Evolutionary conservation across 1,139 yeast genomes (phyloP).

Genomic region (Hyphopichia burtonii): DNA sequence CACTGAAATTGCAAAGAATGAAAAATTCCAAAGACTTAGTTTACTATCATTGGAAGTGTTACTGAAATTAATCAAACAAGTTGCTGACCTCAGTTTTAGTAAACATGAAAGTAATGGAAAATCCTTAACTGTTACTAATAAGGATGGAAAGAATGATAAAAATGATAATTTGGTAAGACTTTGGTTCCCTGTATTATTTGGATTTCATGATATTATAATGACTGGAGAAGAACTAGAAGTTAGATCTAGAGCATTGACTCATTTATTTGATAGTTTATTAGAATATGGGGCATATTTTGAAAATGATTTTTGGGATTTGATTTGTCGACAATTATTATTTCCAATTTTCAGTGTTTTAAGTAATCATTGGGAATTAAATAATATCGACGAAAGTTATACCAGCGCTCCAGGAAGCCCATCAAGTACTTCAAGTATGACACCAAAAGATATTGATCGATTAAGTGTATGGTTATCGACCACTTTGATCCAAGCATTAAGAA

Average conservation of each 20-base stretch:
- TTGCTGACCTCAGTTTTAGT: slow-evolving; percentile 43
- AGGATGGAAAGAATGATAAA: slow-evolving; percentile 13
- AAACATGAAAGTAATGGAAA: slow-evolving; percentile 9
- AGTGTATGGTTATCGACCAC: slow-evolving; percentile 97
- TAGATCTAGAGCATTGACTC: slow-evolving; percentile 81
- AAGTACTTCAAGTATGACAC: slow-evolving; percentile 7
- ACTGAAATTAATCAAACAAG: slow-evolving; percentile 58
- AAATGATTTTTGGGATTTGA: slow-evolving; percentile 74
- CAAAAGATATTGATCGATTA: slow-evolving; percentile 66
- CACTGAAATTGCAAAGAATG: slow-evolving; percentile 81
- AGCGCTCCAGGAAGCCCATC: slow-evolving; percentile 3
- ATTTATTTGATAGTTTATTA: slow-evolving; percentile 76
- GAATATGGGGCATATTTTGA: slow-evolving; percentile 79
- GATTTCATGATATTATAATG: slow-evolving; percentile 88
- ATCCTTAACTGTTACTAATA: slow-evolving; percentile 6
- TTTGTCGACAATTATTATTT: slow-evolving; percentile 76
- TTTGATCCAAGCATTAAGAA: slow-evolving; percentile 89
- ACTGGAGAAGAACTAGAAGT: slow-evolving; percentile 93
- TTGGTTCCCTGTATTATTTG: slow-evolving; percentile 82
- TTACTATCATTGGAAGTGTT: slow-evolving; percentile 80
- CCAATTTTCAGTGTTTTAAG: slow-evolving; percentile 86
- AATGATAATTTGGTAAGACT: slow-evolving; percentile 45
- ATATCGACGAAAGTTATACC: slow-evolving; percentile 42
- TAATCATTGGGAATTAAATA: slow-evolving; percentile 71
- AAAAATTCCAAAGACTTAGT: slow-evolving; percentile 75